These are phyloP conservation scores for Lasiosphaeria ovina DNA, from an alignment of 495 filamentous ascomycete genomes.

Conservation along the genomic window DNA sequence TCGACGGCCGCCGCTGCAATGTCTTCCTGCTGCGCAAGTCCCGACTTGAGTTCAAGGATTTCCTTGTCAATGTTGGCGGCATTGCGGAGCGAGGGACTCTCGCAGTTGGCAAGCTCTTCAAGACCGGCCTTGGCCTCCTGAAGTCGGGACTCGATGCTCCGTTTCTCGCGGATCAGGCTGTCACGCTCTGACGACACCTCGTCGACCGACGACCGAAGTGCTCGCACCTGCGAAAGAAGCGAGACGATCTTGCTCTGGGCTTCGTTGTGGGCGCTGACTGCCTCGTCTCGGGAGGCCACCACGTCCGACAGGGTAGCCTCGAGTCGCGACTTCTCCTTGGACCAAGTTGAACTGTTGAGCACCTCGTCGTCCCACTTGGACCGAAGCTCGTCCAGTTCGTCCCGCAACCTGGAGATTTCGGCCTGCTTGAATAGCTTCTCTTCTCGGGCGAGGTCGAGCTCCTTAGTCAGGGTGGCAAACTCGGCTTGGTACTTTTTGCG, in stretches of 20 bases:
- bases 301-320: constrained; percentile 90
- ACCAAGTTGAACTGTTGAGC: constrained; percentile 95
- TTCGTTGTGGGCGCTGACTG: constrained; percentile 88
- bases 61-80: constrained; percentile 88
- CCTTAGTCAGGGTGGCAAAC: constrained; percentile 81
- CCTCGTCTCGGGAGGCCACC: constrained; percentile 86
- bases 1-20: constrained; percentile 88
- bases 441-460: constrained; percentile 91
- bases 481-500: constrained; percentile 96
- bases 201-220: constrained; percentile 77
- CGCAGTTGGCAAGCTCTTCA: constrained; percentile 85
- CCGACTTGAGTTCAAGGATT: constrained; percentile 84
- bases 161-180: constrained; percentile 82
- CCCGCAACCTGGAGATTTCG: constrained; percentile 74
- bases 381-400: constrained; percentile 91
- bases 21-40: constrained; percentile 90
- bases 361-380: constrained; percentile 99
- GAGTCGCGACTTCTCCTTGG: constrained; percentile 92
- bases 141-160: constrained; percentile 80
- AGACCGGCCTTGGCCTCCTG: constrained; percentile 84
- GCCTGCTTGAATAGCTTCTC: constrained; percentile 62
- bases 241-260: constrained; percentile 89
- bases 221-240: constrained; percentile 87
- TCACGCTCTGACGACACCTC: constrained; percentile 86
- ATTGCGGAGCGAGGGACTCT: constrained; percentile 87